Evolutionary conservation across 2,329 filamentous ascomycete species (phyloP).

Genomic region (Alternaria dauci): DNA sequence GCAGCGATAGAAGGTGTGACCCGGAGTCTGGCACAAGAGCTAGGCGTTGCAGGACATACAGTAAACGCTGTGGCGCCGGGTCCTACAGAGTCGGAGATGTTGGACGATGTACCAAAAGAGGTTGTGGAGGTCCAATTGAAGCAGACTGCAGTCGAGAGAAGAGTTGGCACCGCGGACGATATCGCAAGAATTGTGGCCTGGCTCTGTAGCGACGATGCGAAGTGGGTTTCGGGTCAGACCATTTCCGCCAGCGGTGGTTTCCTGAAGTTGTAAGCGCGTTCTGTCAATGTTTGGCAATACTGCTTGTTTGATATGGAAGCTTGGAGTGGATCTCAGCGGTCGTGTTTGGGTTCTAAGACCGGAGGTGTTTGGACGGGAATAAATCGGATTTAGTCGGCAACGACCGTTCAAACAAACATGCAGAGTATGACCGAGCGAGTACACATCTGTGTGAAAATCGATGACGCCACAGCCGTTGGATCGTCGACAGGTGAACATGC

Average conservation of each 20-base stretch:
- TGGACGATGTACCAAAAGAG: constrained; percentile 61
- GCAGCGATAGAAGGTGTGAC: constrained; percentile 69
- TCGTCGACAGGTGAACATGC: neutral
- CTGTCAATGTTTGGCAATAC: constrained; percentile 18
- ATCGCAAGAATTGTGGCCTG: constrained; percentile 65
- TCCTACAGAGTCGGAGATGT: constrained; percentile 66
- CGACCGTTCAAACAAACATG: constrained; percentile 13
- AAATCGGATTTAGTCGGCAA: constrained; percentile 8
- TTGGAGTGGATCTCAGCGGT: constrained; percentile 8
- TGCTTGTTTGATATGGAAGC: constrained; percentile 26
- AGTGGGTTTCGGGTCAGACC: constrained; percentile 60
- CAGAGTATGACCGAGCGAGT: constrained; percentile 2
- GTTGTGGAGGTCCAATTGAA: constrained; percentile 61
- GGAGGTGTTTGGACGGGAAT: constrained; percentile 39
- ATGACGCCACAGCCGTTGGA: constrained; percentile 9
- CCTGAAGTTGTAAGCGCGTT: constrained; percentile 36
- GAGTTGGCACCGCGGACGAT: constrained; percentile 62
- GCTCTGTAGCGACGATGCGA: constrained; percentile 59
- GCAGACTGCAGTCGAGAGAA: constrained; percentile 61
- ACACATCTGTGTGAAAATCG: neutral
- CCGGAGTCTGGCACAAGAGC: constrained; percentile 65
- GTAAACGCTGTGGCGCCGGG: constrained; percentile 69
- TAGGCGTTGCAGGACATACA: constrained; percentile 65
- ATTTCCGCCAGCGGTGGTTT: constrained; percentile 64
- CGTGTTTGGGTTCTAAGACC: constrained; percentile 38